Conservation (phyloP, 2,329 filamentous ascomycete species). For the Ophidiomyces ophidiicola region DNA sequence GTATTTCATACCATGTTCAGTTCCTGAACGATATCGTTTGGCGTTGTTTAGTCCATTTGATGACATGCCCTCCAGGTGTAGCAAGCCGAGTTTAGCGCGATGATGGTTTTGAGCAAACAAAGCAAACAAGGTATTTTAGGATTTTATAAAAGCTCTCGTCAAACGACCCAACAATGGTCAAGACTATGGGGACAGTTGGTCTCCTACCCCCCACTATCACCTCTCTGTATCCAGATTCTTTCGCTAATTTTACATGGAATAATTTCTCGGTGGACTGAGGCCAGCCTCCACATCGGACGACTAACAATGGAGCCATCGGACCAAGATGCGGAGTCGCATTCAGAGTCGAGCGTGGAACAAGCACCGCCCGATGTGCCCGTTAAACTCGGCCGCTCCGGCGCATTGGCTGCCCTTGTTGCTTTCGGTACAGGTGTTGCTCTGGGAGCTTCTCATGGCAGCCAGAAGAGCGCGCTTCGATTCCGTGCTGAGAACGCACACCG, state of each 20-base stretch:
- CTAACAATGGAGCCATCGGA: constrained; percentile 5
- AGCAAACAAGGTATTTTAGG: constrained; percentile 7
- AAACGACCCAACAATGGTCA: too few relatives aligned
- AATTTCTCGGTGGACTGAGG: too few relatives aligned
- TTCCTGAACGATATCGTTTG: neutral
- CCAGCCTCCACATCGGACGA: too few relatives aligned
- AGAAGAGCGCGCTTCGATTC: constrained; percentile 67
- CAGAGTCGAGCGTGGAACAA: constrained; percentile 28
- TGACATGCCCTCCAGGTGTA: too few relatives aligned
- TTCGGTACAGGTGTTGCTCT: constrained; percentile 58
- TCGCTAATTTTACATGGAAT: too few relatives aligned
- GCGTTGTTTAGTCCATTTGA: neutral
- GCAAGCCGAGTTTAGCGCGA: too few relatives aligned
- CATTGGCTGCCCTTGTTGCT: constrained; percentile 50
- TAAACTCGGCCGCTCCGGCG: constrained; percentile 52
- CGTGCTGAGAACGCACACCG: constrained; percentile 94
- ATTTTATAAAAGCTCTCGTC: too few relatives aligned
- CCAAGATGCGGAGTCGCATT: constrained; percentile 10
- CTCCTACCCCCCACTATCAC: too few relatives aligned
- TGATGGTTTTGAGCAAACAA: constrained; percentile 3
- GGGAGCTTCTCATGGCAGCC: constrained; percentile 60
- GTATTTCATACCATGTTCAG: constrained; percentile 4
- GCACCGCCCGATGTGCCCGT: constrained; percentile 44
- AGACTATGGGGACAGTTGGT: constrained; percentile 41
- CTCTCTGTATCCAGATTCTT: too few relatives aligned